phyloP scores from a whole-genome alignment of 331 rosid genomes.

The Pyracantha coccinea region DNA sequence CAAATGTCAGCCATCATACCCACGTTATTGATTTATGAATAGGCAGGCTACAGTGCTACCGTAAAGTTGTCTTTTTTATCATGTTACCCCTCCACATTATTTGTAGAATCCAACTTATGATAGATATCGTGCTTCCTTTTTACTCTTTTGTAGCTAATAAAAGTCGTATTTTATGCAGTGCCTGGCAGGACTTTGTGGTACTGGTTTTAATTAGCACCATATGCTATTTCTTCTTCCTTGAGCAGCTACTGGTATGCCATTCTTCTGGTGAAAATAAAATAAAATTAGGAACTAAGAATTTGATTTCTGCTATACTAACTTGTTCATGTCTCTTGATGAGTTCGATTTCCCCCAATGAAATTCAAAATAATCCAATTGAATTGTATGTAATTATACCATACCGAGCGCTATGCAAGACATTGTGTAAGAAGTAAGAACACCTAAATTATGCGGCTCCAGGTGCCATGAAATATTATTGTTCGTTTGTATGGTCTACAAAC shows the following conservation, averaged over 20 bases:
- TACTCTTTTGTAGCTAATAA: slow-evolving; percentile 5
- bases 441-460: background rate
- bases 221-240: slow-evolving; percentile 96
- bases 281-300: slow-evolving; percentile 5
- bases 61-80: background rate
- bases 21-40: background rate
- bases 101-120: background rate
- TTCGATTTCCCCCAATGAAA: background rate
- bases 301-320: slow-evolving; percentile 2
- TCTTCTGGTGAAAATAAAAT: slow-evolving; percentile 13
- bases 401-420: too few species aligned
- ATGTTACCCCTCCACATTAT: background rate
- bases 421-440: background rate
- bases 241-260: slow-evolving; percentile 91
- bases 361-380: background rate
- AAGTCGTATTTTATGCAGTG: slow-evolving; percentile 43
- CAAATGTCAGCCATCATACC: background rate
- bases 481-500: background rate
- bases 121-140: background rate
- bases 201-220: slow-evolving; percentile 86
- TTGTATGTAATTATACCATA: background rate
- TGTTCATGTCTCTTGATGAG: slow-evolving; percentile 1
- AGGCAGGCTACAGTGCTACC: background rate
- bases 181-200: slow-evolving; percentile 97
- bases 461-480: background rate